Percentiles rank a stretch among this genome's conserved stretches.
These are phyloP conservation scores for Bruguiera sexangula DNA, from an alignment of 345 rosid genomes.

Conservation along the genomic window DNA sequence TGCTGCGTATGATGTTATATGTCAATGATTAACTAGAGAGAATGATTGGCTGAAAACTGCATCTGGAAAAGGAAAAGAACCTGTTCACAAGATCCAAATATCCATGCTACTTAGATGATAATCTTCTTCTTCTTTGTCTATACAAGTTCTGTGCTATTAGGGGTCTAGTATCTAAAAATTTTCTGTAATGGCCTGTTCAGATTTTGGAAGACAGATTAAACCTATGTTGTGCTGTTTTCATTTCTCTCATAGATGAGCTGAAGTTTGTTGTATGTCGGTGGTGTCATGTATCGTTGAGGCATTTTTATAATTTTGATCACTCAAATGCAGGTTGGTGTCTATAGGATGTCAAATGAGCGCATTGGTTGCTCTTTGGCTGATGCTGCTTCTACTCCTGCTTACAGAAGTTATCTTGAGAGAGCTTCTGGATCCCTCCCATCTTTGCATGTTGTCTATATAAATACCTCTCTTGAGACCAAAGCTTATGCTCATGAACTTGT, in stretches of 20 bases:
- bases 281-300: conserved; percentile 1
- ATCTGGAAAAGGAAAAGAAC: too few species aligned
- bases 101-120: too few species aligned
- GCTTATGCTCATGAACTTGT: conserved; percentile 94
- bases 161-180: background rate
- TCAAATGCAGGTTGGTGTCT: conserved; percentile 71
- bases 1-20: background rate
- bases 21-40: background rate
- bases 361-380: conserved; percentile 98
- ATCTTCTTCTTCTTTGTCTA: too few species aligned
- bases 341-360: conserved; percentile 84
- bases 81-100: too few species aligned
- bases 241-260: background rate
- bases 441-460: conserved; percentile 85
- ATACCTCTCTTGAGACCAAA: conserved; percentile 93
- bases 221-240: background rate
- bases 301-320: conserved; percentile 11
- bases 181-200: background rate
- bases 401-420: conserved; percentile 66
- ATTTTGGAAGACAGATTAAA: background rate
- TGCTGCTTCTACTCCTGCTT: conserved; percentile 86
- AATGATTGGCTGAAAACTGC: too few species aligned
- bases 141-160: too few species aligned
- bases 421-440: conserved; percentile 68
- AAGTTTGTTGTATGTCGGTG: background rate